Evolutionary conservation across 805 yeast genomes (phyloP), one percentile per base, ranked within the genome.

Genomic region (Saccharomycopsis olivae): DNA sequence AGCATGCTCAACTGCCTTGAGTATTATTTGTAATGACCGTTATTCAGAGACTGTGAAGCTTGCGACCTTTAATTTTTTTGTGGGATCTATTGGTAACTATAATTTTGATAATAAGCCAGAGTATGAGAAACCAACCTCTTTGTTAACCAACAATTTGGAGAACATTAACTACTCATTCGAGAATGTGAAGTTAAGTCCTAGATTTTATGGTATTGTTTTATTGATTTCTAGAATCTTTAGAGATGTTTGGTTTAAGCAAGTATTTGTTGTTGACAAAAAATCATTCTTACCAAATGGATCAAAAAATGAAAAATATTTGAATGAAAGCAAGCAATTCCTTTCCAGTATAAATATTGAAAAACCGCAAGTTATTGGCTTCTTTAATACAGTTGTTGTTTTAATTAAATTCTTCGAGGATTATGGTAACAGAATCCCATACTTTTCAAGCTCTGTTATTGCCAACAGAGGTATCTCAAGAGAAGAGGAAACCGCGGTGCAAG

Each of bases 191-290:
- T 68, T 92, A 45, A 84, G 95, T 59, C 94, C 95, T 50, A 67
- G 96, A 49, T 87, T 88, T 52, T 88, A 85, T 56, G 97, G 96
- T 35, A 73, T 85, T 14, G 78, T 89, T 11, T 68, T 86, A 19
- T 71, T 87, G 43, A 65, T 87, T 24, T 71, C 95, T 1, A 71
- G 97, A 49, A 58, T 88, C 14, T 74, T 89, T 47, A 71, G 94
- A 47, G 78, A 77, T 15, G 66, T 76, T 35, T 92, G 99, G 99
- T 68, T 68, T 40, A 65, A 65, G 27, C 78, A 74, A 39, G 81
- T 88, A 2, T 83, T 89, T 50, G 59, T 54, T 19, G 36, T 64
- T 21, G 54, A 52, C 30, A 47, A 54, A 4, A 60, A 53, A 11
- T 55, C 61, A 17, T 56, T 56, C 34, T 61, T 55, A 38, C 54